These are phyloP conservation scores for Erysimum cheiri DNA, from an alignment of 441 rosid species.

Conservation along the genomic window DNA sequence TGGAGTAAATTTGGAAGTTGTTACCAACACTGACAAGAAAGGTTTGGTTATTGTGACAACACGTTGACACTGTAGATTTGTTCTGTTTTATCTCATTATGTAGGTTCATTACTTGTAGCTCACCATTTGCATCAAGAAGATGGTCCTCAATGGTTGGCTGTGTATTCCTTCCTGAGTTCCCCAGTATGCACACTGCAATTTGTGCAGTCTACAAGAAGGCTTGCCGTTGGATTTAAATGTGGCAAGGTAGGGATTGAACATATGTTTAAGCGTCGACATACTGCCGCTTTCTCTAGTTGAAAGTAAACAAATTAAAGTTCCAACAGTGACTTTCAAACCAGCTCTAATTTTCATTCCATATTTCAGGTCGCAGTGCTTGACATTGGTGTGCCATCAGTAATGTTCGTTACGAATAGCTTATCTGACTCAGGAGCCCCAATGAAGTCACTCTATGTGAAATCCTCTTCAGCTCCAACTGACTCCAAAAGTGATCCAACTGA, in stretches of 20 bases:
- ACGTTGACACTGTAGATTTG: constrained; percentile 9
- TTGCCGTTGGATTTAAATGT: constrained; percentile 81
- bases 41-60: constrained; percentile 51
- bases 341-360: constrained; percentile 43
- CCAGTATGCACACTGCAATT: constrained; percentile 59
- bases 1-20: constrained; percentile 60
- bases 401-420: constrained; percentile 60
- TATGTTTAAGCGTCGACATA: constrained; percentile 20
- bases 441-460: constrained; percentile 56
- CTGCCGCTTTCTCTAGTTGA: constrained; percentile 26
- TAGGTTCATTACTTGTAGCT: constrained; percentile 55
- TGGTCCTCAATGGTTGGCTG: constrained; percentile 71
- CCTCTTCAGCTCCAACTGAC: constrained; percentile 46
- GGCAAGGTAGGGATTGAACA: constrained; percentile 63
- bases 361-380: constrained; percentile 88
- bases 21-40: constrained; percentile 65
- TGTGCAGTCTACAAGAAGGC: constrained; percentile 58
- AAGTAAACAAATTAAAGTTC: constrained; percentile 24
- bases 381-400: constrained; percentile 55
- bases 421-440: constrained; percentile 61
- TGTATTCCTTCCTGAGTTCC: constrained; percentile 63
- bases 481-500: constrained; percentile 44
- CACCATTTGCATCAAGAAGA: constrained; percentile 56
- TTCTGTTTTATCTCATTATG: constrained; percentile 33
- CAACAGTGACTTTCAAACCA: constrained; percentile 33